A percentile compares a stretch with the other conserved stretches of the same genome.
Conservation (phyloP, 1,284 basidiomycete species). For the Lentinula novae-zelandiae region DNA sequence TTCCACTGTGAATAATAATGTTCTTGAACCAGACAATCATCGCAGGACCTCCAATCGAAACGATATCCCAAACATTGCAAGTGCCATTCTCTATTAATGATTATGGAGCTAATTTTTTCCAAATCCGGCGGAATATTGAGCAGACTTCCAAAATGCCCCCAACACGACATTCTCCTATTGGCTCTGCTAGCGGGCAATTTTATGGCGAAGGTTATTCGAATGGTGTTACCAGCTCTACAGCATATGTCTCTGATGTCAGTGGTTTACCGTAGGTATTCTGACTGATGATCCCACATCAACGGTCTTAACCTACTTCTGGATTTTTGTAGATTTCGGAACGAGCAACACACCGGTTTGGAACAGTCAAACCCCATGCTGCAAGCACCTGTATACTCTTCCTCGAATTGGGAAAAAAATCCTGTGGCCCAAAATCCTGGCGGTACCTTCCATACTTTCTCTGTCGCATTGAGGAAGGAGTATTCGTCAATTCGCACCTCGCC, state of each 20-base stretch:
- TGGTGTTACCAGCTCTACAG: background rate
- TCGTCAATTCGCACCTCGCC: background rate
- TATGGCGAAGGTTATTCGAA: background rate
- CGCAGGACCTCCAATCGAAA: background rate
- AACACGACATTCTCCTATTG: background rate
- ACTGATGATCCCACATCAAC: conserved; percentile 1
- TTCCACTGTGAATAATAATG: background rate
- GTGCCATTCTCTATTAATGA: background rate
- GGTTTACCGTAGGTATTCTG: background rate
- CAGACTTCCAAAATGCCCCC: too few species aligned
- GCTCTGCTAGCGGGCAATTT: background rate
- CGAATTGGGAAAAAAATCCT: background rate
- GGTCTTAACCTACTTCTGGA: background rate
- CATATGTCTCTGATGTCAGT: background rate
- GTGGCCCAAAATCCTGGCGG: background rate
- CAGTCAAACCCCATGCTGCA: background rate
- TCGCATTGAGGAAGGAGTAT: background rate
- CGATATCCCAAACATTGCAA: background rate
- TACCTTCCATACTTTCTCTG: background rate
- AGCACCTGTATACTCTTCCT: background rate
- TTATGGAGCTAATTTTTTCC: background rate
- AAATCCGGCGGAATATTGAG: background rate
- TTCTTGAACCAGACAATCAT: background rate
- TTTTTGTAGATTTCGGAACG: background rate
- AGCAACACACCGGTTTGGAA: background rate